Evolutionary conservation across 1,284 basidiomycete species (phyloP), one percentile per base, ranked within the genome.

Genomic region (Meripilus lineatus): DNA sequence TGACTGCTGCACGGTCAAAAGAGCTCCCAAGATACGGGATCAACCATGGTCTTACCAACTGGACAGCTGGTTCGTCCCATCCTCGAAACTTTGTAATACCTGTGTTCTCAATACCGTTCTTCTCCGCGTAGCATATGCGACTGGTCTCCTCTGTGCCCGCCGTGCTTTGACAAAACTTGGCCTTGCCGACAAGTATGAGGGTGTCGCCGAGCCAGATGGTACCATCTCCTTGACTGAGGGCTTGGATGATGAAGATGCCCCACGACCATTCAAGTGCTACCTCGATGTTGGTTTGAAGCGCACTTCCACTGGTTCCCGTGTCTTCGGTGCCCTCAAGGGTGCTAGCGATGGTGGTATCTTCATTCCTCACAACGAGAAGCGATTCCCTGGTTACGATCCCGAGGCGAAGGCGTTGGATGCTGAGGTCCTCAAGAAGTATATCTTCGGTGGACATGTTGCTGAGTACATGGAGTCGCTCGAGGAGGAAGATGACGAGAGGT

Each of bases 391-490:
- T 45, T 99, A 81, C 74, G 96, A 99, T 71, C 74, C 88, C 50
- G 96, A 99, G 71, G 65, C 72, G 68, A 99, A 99, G 80, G 75
- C 88, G 69, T 79, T 99, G 53, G 94, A 99, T 58, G 84, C 89
- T 44, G 96, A 99, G 67, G 82, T 89, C 38, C 76, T 99, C 59
- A 93, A 95, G 68, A 94, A 93, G 73, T 99, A 99, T 78, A 99
- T 99, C 69, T 93, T 81, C 62, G 95, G 93, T 68, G 94, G 94
- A 45, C 94, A 99, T 69, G 86, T 99, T 50, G 92, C 96, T 50
- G 96, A 99, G 72, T 99, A 98, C 80, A 99, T 99, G 96, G 93
- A 99, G 75, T 89, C 84, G 41, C 77, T 99, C 49, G 96, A 99
- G 75, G 96, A 99, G 80, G 96, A 99, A 74, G 96, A 99, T 67